Conservation (phyloP, 2,329 filamentous ascomycete species). For the Camillea tinctor region DNA sequence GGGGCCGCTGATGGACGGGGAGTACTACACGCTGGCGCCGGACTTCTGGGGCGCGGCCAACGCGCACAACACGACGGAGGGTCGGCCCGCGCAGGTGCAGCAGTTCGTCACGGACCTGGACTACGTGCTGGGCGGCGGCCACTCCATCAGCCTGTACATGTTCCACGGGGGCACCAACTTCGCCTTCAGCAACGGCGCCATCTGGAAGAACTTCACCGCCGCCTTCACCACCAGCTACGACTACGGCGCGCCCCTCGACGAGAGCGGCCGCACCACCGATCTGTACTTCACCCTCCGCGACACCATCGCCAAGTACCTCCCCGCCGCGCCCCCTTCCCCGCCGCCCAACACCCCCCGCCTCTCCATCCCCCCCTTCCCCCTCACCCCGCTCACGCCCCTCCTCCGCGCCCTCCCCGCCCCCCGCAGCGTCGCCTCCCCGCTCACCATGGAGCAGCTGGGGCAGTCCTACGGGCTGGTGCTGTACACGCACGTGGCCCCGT, state of each 20-base stretch:
- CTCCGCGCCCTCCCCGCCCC: slow-evolving; percentile 29
- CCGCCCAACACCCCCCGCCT: slow-evolving; percentile 30
- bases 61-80: slow-evolving; percentile 35
- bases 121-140: slow-evolving; percentile 37
- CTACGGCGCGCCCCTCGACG: slow-evolving; percentile 49
- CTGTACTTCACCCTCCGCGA: slow-evolving; percentile 42
- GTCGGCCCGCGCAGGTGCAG: slow-evolving; percentile 23
- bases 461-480: slow-evolving; percentile 45
- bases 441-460: slow-evolving; percentile 45
- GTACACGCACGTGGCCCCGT: slow-evolving; percentile 40
- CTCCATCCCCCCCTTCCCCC: slow-evolving; percentile 35
- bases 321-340: slow-evolving; percentile 25
- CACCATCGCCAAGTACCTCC: slow-evolving; percentile 38
- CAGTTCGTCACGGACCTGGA: slow-evolving; percentile 35
- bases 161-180: slow-evolving; percentile 54
- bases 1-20: slow-evolving; percentile 47
- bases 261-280: slow-evolving; percentile 46
- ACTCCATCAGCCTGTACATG: slow-evolving; percentile 51
- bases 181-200: slow-evolving; percentile 45
- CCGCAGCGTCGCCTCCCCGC: slow-evolving; percentile 36
- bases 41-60: slow-evolving; percentile 44
- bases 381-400: slow-evolving; percentile 38
- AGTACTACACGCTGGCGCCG: slow-evolving; percentile 46
- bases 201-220: slow-evolving; percentile 40
- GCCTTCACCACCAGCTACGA: slow-evolving; percentile 48